Evolutionary conservation across 1,139 yeast species (phyloP).

Genomic region (Saccharomycopsis hybrid): DNA sequence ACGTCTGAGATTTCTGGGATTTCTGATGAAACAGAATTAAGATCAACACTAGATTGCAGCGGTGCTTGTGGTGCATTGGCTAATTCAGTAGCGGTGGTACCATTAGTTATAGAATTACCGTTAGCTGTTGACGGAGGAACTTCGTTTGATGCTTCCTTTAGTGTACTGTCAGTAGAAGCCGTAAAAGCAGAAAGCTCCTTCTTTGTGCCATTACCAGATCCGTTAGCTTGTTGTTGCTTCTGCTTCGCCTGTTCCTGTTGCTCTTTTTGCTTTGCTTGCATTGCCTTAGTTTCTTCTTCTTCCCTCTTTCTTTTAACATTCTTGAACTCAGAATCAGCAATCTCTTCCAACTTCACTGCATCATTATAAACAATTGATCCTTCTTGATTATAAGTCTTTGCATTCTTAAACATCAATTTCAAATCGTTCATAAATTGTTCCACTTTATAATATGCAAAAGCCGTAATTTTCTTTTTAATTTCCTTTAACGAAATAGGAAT

Average conservation of each 20-base stretch:
- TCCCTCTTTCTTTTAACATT: constrained; percentile 28
- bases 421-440: constrained; percentile 66
- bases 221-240: neutral
- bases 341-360: constrained; percentile 58
- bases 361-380: constrained; percentile 79
- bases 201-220: too few relatives aligned
- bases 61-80: too few relatives aligned
- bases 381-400: constrained; percentile 82
- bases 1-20: too few relatives aligned
- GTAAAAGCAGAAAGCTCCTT: too few relatives aligned
- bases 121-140: too few relatives aligned
- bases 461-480: constrained; percentile 52
- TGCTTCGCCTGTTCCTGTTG: neutral
- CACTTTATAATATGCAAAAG: constrained; percentile 45
- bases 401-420: constrained; percentile 75
- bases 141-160: too few relatives aligned
- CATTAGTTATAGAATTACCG: too few relatives aligned
- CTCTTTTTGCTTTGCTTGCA: neutral
- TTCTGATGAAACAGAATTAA: too few relatives aligned
- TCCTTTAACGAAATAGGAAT: constrained; percentile 77
- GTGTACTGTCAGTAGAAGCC: too few relatives aligned
- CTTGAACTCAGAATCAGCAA: constrained; percentile 29
- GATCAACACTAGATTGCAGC: too few relatives aligned
- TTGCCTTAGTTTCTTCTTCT: too few relatives aligned
- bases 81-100: too few relatives aligned